Evolutionary conservation across 371 early-diverging fungal genomes (phyloP), one percentile per base, ranked within the genome.

Genomic region (Mucor indicus): DNA sequence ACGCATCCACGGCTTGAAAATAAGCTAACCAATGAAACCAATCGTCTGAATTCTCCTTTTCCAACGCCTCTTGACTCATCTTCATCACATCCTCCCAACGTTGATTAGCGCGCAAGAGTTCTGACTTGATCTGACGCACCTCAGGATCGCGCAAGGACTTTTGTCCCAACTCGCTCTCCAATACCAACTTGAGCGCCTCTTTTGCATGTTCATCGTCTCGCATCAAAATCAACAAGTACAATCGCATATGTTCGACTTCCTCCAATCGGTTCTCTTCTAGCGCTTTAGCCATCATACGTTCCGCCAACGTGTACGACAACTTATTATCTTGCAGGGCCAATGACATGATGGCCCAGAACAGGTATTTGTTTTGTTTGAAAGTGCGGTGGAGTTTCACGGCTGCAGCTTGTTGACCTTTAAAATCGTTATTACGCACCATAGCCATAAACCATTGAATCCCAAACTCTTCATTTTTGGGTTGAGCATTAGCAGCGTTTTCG

Each of bases 341-440:
- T 24, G 88, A 82, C 82, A 88, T 84, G 48, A 92, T 84, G 1
- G 87, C 83, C 95, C 95, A 96, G 67, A 93, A 92, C 61, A 87
- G 72, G 64, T 93, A 91, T 51, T 81, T 84, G 61, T 81, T 72
- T 27, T 79, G 68, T 53, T 88, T 88, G 63, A 89, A 92, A 23
- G 72, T 70, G 53, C 92, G 90, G 53, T 90, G 85, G 35, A 96
- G 65, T 44, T 85, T 86, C 27, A 93, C 66, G 4, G 94, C 93
- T 7, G 85, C 87, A 73, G 86, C 61, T 53, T 96, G 92, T 62
- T 90, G 88, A 20, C 80, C 81, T 53, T 89, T 87, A 45, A 75
- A 81, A 65, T 91, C 81, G 9, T 72, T 50, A 25, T 61, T 79
- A 39, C 91, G 81, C 0, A 89, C 91, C 47, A 91, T 75, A 1